Evolutionary conservation across 1,139 yeast species (phyloP).

Genomic region (Yamadazyma dushanensis): DNA sequence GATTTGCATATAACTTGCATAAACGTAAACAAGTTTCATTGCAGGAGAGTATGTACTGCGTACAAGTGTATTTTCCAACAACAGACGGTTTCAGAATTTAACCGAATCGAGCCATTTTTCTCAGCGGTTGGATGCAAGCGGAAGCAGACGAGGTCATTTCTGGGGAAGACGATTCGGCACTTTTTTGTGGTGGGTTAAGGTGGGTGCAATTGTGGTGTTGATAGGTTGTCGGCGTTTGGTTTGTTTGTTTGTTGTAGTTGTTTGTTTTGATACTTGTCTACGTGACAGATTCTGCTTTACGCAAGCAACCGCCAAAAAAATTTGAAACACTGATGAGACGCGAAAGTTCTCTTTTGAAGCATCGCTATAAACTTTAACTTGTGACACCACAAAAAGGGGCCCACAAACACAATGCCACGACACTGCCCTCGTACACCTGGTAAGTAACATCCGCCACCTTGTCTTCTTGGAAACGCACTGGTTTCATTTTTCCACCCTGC

Average conservation of each 20-base stretch:
- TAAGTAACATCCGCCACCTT: too few species aligned
- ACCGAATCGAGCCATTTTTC: conserved; percentile 5
- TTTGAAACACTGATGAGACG: conserved; percentile 1
- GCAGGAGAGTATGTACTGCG: background rate
- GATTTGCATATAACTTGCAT: conserved; percentile 2
- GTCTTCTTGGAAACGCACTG: too few species aligned
- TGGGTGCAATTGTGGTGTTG: background rate
- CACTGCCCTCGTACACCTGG: too few species aligned
- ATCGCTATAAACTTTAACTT: too few species aligned
- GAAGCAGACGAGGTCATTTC: too few species aligned
- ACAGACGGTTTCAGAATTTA: conserved; percentile 8
- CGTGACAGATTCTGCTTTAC: background rate
- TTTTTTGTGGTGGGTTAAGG: too few species aligned
- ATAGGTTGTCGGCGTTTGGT: background rate
- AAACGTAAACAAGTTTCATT: background rate
- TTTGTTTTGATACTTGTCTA: background rate
- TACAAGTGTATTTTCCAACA: background rate
- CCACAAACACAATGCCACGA: too few species aligned
- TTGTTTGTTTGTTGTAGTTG: background rate
- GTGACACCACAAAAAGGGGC: too few species aligned
- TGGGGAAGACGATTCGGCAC: too few species aligned
- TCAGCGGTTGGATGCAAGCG: too few species aligned
- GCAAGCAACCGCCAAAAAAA: background rate
- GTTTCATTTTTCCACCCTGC: too few species aligned
- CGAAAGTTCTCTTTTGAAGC: background rate